Evolutionary conservation across 306 rosid genomes (phyloP), one percentile per base, ranked within the genome.

Genomic region (Rosa chinensis): DNA sequence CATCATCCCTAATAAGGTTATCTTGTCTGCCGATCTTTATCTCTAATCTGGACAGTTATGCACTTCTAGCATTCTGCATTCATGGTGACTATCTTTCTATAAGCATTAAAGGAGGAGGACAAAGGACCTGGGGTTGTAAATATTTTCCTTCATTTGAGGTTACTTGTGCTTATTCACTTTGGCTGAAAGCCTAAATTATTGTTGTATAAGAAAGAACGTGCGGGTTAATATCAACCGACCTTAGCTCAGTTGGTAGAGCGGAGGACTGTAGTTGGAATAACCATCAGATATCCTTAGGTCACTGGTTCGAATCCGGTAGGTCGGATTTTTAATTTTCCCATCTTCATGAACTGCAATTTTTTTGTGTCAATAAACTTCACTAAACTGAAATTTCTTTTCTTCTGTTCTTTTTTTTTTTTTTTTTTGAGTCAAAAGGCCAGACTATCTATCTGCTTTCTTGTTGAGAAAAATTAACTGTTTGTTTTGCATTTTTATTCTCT

Each of bases 201-300:
- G 37, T 32, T 32, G 37, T 32, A 32, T 32, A 32, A 0, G 37
- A 2, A 32, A 32, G 37, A 32, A 32, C 37, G 37, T 32, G 37
- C 8, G 17, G 0, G 21, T 5, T 2, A 4, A 1, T 3, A 23
- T 10, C 6, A 11, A 21, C 66, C 37, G 66, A 59, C 66, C 37
- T 59, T 59, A 23, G 37, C 66, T 59, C 66, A 58, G 64, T 58
- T 58, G 63, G 63, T n/a, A 56, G 63, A 56, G 63, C 32, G 63
- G 63, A 56, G 63, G 63, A 56, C 63, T 58, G 64, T 58, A 58
- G 64, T 58, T 58, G 64, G 64, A 21, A 7, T 0, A 58, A 4
- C 35, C 64, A 21, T 58, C 64, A 58, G 64, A 21, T 58, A 58
- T 58, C 64, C 64, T 58, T 58, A 59, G 66, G 66, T 59, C 66